A percentile compares a stretch with the other conserved stretches of the same genome.
Evolutionary conservation across 805 yeast genomes (phyloP).

Genomic region (Spathaspora sp.): DNA sequence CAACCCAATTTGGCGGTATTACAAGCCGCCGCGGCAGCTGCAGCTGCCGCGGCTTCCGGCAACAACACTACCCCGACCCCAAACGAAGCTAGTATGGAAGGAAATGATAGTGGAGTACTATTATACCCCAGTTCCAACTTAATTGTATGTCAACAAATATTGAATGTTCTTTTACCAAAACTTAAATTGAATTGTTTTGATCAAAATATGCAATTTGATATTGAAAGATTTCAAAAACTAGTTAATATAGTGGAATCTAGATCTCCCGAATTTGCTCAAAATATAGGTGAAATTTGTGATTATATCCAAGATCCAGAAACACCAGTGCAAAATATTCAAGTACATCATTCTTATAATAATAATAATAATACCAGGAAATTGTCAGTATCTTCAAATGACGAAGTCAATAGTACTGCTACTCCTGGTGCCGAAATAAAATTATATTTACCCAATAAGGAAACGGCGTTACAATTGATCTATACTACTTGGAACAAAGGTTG

Average conservation of each 20-base stretch:
- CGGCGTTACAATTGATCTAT: conserved; percentile 66
- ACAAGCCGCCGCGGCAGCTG: conserved; percentile 8
- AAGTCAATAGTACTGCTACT: conserved; percentile 6
- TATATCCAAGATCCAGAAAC: conserved; percentile 24
- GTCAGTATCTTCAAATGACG: conserved; percentile 20
- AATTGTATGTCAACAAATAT: conserved; percentile 29
- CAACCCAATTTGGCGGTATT: conserved; percentile 9
- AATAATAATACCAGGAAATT: conserved; percentile 13
- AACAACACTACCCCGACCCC: conserved; percentile 4
- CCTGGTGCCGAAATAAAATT: conserved; percentile 49
- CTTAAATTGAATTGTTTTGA: conserved; percentile 32
- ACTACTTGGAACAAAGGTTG: conserved; percentile 86
- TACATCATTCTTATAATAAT: conserved; percentile 2
- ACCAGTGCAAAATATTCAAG: conserved; percentile 5
- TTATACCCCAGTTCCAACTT: conserved; percentile 14
- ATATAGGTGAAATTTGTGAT: conserved; percentile 26
- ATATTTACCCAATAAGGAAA: conserved; percentile 71
- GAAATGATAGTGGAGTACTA: neutral
- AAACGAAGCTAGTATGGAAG: neutral
- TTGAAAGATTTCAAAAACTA: conserved; percentile 29
- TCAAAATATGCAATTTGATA: conserved; percentile 27
- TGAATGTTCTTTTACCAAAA: conserved; percentile 33
- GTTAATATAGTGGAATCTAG: conserved; percentile 17
- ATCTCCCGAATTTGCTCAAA: conserved; percentile 1
- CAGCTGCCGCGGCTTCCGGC: conserved; percentile 7